These are phyloP conservation scores for Eucalyptus shirleyi DNA, from an alignment of 345 rosid genomes.

Conservation along the genomic window DNA sequence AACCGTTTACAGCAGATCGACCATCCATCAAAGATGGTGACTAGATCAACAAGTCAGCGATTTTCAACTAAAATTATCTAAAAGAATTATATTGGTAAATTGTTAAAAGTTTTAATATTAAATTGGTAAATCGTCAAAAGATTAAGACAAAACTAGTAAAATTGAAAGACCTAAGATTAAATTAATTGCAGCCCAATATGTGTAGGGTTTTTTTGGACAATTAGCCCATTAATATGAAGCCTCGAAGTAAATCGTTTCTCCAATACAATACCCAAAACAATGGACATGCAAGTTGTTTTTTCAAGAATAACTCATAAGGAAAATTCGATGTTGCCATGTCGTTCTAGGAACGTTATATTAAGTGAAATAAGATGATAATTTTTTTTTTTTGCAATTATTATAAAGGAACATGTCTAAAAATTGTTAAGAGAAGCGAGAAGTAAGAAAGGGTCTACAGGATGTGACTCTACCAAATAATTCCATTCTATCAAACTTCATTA, in stretches of 20 bases:
- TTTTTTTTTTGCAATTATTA: background rate
- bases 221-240: background rate
- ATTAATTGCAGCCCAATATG: background rate
- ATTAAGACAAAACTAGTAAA: background rate
- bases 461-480: background rate
- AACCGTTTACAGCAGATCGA: accelerated
- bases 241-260: background rate
- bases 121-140: background rate
- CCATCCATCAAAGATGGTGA: background rate
- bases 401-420: background rate
- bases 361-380: background rate
- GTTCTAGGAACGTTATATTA: background rate
- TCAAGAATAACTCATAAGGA: background rate
- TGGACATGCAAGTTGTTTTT: background rate
- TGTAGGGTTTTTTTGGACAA: background rate
- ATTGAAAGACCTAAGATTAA: background rate
- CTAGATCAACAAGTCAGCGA: background rate
- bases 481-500: background rate
- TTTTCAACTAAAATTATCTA: background rate
- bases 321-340: background rate
- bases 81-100: background rate
- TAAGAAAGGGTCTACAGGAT: background rate
- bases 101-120: background rate
- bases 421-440: background rate
- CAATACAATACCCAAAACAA: background rate